A percentile compares a stretch with the other conserved stretches of the same genome.
These are phyloP conservation scores for Hibiscus tridactylites DNA, from an alignment of 345 rosid species.

Conservation along the genomic window DNA sequence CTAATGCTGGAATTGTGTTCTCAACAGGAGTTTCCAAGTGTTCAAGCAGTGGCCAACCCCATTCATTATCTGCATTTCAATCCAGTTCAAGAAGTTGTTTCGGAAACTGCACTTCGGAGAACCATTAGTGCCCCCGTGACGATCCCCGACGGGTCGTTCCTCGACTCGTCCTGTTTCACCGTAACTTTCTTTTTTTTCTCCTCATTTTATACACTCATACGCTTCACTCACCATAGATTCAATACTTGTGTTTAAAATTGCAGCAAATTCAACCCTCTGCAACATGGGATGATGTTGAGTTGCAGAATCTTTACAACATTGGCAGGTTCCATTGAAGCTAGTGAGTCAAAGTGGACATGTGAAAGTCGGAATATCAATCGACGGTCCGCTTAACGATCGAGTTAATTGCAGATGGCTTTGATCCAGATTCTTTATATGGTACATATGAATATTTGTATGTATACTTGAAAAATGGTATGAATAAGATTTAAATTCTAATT, in stretches of 20 bases:
- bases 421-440: slow-evolving; percentile 22
- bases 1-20: not conserved
- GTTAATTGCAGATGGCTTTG: slow-evolving; percentile 17
- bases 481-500: slow-evolving; percentile 23
- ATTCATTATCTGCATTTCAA: slow-evolving; percentile 43
- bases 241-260: not conserved
- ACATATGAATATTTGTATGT: slow-evolving; percentile 21
- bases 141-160: slow-evolving; percentile 32
- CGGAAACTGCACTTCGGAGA: slow-evolving; percentile 38
- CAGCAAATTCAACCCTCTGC: slow-evolving; percentile 52
- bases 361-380: slow-evolving; percentile 13
- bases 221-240: not conserved
- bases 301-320: slow-evolving; percentile 50
- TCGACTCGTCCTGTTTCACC: slow-evolving; percentile 37
- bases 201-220: not conserved
- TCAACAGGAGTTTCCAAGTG: slow-evolving; percentile 35
- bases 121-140: slow-evolving; percentile 42
- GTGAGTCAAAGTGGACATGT: slow-evolving; percentile 52
- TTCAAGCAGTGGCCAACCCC: slow-evolving; percentile 31
- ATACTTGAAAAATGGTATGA: slow-evolving; percentile 27
- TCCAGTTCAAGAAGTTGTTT: slow-evolving; percentile 38
- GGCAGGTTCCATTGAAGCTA: slow-evolving; percentile 37
- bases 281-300: slow-evolving; percentile 53
- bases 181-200: slow-evolving; percentile 24
- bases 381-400: slow-evolving; percentile 9